These are phyloP conservation scores for Amanita phalloides DNA, from an alignment of 768 basidiomycete genomes.

Conservation along the genomic window DNA sequence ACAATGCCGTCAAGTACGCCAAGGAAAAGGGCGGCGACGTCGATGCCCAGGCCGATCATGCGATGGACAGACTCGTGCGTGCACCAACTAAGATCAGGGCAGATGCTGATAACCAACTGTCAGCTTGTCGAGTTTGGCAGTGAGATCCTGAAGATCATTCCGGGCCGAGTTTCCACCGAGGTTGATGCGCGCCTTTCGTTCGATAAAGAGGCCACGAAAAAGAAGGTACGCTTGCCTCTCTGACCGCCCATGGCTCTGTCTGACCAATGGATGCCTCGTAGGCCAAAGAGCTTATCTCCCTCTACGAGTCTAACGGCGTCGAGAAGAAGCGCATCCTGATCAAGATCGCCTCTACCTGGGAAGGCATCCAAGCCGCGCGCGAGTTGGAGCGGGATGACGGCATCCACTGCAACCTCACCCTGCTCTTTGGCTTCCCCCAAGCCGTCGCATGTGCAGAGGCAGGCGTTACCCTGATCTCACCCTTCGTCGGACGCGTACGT, in stretches of 20 bases:
- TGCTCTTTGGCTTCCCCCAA: constrained; percentile 97
- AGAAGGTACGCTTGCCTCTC: constrained; percentile 41
- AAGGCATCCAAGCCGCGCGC: constrained; percentile 98
- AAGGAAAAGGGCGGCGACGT: constrained; percentile 75
- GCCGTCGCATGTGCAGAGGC: constrained; percentile 99
- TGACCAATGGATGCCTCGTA: constrained; percentile 14
- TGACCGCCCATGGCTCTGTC: constrained; percentile 5
- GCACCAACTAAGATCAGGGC: neutral
- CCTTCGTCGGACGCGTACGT: constrained; percentile 94
- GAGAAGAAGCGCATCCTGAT: constrained; percentile 91
- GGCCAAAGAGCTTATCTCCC: constrained; percentile 82
- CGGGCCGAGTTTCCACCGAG: constrained; percentile 97
- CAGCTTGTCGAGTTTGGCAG: constrained; percentile 97
- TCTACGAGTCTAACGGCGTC: constrained; percentile 93
- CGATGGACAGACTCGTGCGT: constrained; percentile 82
- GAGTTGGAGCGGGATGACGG: constrained; percentile 86
- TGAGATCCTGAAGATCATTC: constrained; percentile 91
- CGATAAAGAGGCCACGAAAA: constrained; percentile 87
- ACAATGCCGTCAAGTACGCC: constrained; percentile 60
- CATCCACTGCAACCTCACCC: constrained; percentile 98
- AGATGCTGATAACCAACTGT: constrained; percentile 2
- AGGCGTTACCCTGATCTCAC: constrained; percentile 96
- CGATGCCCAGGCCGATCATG: constrained; percentile 67
- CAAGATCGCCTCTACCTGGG: constrained; percentile 99
- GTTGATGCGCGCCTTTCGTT: constrained; percentile 97